Base-by-base conservation (phyloP, 139 green algal genomes). In the Spirogloea muscicola region DNA sequence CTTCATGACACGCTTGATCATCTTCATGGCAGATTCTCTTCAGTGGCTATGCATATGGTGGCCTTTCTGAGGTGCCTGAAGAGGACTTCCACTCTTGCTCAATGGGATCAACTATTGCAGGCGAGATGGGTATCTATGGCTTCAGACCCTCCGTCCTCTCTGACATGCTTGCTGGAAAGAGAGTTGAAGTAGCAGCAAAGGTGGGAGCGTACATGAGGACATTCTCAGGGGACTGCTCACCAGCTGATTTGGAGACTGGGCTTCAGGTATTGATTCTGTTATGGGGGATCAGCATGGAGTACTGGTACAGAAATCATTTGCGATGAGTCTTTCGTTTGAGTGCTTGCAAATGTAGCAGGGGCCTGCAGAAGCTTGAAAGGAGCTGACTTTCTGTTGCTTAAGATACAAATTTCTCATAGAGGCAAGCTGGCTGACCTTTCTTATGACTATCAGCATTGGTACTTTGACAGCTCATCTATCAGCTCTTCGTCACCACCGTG, bases 51-150 rank as follows among this genome's bases (percentile, higher is more conserved):
- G 90, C 90, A 0, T 49, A 76, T 4, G 90, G 90, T 0, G 91
- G 90, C 1, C 82, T 96, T 29, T 84, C 82, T 13, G 79, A 91
- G 72, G 85, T 93, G 27, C 73, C 81, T 0, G 44, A 68, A 3
- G 59, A 82, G 0, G 42, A 84, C 3, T 91, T 90, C 73, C 75
- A 78, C 74, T 85, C 82, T 4, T 58, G 51, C 4, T 77, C 38
- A 60, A 82, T 82, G 75, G 67, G 48, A 13, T 49, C 72, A 16
- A 86, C 77, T 0, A 79, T 96, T 3, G 88, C 89, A 2, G 63
- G 74, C 2, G 86, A 95, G 81, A 72, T 95, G 51, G 91, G 91
- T 2, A 57, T 89, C 2, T 95, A 88, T 78, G 91, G 91, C 21
- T 68, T 88, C 80, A 90, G 87, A 55, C 82, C 82, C 10, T 63